Percentiles rank a stretch among this genome's conserved stretches.
Evolutionary conservation across 1,284 basidiomycete genomes (phyloP).

Genomic region (Porodaedalea pini): DNA sequence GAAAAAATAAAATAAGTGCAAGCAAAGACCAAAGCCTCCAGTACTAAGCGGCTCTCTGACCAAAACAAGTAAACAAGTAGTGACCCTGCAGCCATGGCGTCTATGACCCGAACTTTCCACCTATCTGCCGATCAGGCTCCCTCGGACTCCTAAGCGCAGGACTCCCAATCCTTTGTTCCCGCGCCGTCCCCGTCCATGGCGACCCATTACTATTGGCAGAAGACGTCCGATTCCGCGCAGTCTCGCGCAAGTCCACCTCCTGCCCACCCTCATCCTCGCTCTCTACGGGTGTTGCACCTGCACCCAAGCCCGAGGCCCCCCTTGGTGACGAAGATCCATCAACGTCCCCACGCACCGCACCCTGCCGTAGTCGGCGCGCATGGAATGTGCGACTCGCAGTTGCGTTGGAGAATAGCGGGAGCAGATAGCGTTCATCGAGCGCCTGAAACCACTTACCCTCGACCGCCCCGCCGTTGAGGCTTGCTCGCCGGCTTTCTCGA

Average conservation of each 20-base stretch:
- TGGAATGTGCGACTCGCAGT: slow-evolving; percentile 87
- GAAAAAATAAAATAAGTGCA: not conserved
- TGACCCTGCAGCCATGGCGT: too few relatives aligned
- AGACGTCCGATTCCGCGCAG: not conserved
- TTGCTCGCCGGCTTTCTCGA: slow-evolving; percentile 20
- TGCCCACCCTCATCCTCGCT: slow-evolving; percentile 16
- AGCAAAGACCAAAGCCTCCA: not conserved
- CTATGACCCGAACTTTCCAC: slow-evolving; percentile 15
- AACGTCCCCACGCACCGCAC: slow-evolving; percentile 22
- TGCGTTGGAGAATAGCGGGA: slow-evolving; percentile 93
- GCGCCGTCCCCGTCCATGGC: slow-evolving; percentile 8
- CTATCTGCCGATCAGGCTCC: slow-evolving; percentile 5
- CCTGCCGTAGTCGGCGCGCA: slow-evolving; percentile 64
- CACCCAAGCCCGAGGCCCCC: not conserved
- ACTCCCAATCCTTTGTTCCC: slow-evolving; percentile 13
- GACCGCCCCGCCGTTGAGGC: slow-evolving; percentile 33
- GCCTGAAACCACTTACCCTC: slow-evolving; percentile 94
- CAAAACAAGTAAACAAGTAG: not conserved
- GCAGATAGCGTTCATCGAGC: slow-evolving; percentile 89
- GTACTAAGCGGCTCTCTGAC: not conserved
- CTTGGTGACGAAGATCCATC: not conserved
- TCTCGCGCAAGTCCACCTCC: slow-evolving; percentile 16
- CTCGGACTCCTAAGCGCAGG: slow-evolving; percentile 18
- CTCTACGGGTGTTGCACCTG: slow-evolving; percentile 9
- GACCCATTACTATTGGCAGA: not conserved